Percentiles rank a stretch among this genome's conserved stretches.
Conservation (phyloP, 176 grass and related monocot species). For the Neostapfia colusana region DNA sequence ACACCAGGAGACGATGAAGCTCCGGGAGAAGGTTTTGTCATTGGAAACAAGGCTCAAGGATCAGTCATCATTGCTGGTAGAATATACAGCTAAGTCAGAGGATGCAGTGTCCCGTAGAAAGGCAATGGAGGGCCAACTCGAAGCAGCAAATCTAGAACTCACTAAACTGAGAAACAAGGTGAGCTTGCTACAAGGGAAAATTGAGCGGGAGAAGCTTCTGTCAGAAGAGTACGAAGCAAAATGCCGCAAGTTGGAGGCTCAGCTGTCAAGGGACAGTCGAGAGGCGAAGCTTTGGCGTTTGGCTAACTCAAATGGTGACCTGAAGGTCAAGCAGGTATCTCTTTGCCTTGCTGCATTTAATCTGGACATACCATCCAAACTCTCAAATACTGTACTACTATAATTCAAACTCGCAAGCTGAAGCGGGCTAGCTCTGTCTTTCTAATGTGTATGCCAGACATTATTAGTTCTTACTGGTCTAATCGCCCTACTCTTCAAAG, state of each 20-base stretch:
- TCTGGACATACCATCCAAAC: background rate
- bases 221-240: constrained; percentile 72
- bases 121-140: constrained; percentile 56
- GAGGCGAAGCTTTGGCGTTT: constrained; percentile 60
- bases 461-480: background rate
- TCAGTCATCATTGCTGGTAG: constrained; percentile 57
- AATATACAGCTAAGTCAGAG: constrained; percentile 66
- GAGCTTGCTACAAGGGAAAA: constrained; percentile 59
- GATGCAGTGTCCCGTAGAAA: constrained; percentile 51
- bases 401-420: background rate
- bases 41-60: constrained; percentile 63
- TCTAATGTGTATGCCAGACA: constrained; percentile 2
- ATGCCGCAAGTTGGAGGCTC: constrained; percentile 78
- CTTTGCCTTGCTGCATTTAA: background rate
- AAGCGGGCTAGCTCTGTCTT: background rate
- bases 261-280: constrained; percentile 58
- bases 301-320: constrained; percentile 58
- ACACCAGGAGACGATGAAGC: constrained; percentile 48
- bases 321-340: constrained; percentile 84
- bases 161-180: constrained; percentile 57
- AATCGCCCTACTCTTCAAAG: background rate
- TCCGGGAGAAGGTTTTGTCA: constrained; percentile 54
- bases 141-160: constrained; percentile 57
- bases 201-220: constrained; percentile 76
- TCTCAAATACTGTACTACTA: background rate